Evolutionary conservation across 2,329 filamentous ascomycete species (phyloP).

Genomic region (Phyllosticta capitalensis): DNA sequence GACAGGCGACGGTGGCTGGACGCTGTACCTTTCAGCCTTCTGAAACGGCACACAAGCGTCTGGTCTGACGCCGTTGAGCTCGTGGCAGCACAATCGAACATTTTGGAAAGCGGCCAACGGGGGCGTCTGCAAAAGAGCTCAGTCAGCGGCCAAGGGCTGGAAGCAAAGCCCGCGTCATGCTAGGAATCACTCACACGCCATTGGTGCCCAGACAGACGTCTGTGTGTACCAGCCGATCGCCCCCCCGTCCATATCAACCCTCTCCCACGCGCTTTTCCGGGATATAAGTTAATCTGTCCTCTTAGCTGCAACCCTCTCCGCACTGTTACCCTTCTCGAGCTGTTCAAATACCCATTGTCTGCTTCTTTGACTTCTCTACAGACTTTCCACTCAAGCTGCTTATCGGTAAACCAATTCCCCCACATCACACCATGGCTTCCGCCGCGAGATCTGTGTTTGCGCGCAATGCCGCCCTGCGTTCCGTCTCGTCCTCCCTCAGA

Average conservation of each 20-base stretch:
- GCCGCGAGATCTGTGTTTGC: slow-evolving; percentile 7
- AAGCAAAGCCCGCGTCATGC: neutral
- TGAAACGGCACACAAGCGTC: neutral
- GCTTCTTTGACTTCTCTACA: neutral
- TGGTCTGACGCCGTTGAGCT: neutral
- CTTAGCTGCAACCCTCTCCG: neutral
- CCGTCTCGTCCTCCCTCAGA: slow-evolving; percentile 38
- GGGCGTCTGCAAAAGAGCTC: neutral
- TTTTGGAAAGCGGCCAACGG: neutral
- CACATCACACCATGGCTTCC: slow-evolving; percentile 5
- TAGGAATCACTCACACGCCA: neutral
- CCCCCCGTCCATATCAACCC: neutral
- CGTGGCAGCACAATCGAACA: neutral
- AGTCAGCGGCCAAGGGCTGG: neutral
- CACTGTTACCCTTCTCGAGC: neutral
- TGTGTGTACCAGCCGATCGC: neutral
- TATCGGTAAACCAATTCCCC: neutral
- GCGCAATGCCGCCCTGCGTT: slow-evolving; percentile 26
- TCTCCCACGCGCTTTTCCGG: neutral
- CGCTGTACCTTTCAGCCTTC: neutral
- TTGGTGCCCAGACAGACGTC: neutral
- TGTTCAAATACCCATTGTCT: neutral
- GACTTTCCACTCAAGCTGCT: neutral
- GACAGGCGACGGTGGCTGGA: neutral
- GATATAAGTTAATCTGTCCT: neutral